Conservation (phyloP, 2,329 filamentous ascomycete genomes). For the Sporothrix sp. region DNA sequence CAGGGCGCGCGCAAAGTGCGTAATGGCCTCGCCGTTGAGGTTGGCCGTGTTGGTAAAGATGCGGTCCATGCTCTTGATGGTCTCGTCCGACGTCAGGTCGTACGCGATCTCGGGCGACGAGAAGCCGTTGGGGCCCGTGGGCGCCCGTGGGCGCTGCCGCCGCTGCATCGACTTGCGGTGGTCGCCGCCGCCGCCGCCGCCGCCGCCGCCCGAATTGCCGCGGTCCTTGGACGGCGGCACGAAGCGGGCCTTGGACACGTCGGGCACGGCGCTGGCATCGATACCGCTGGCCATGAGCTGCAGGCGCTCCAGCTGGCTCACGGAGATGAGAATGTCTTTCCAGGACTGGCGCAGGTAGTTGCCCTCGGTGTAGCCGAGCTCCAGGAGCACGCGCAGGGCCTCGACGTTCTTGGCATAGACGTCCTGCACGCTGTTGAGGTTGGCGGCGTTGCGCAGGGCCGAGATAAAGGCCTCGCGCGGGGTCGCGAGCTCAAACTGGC, state of each 20-base stretch:
- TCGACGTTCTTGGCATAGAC: conserved; percentile 96
- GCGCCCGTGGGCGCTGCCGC: conserved; percentile 40
- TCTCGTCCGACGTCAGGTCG: conserved; percentile 70
- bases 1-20: conserved; percentile 84
- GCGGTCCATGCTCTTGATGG: conserved; percentile 85
- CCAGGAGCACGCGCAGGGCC: conserved; percentile 80
- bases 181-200: conserved; percentile 32
- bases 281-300: conserved; percentile 93
- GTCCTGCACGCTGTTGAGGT: conserved; percentile 88
- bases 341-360: conserved; percentile 83
- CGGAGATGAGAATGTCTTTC: conserved; percentile 90
- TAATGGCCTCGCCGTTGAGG: conserved; percentile 85
- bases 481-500: conserved; percentile 87
- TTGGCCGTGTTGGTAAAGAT: conserved; percentile 97
- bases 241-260: conserved; percentile 77
- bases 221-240: conserved; percentile 48
- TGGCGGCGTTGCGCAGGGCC: conserved; percentile 85
- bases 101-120: conserved; percentile 68
- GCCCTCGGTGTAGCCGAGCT: conserved; percentile 86
- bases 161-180: conserved; percentile 57
- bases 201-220: conserved; percentile 34
- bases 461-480: conserved; percentile 91
- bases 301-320: conserved; percentile 89
- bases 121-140: conserved; percentile 53
- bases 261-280: conserved; percentile 83